phyloP scores from a whole-genome alignment of 306 rosid species.

The Vicia villosa region DNA sequence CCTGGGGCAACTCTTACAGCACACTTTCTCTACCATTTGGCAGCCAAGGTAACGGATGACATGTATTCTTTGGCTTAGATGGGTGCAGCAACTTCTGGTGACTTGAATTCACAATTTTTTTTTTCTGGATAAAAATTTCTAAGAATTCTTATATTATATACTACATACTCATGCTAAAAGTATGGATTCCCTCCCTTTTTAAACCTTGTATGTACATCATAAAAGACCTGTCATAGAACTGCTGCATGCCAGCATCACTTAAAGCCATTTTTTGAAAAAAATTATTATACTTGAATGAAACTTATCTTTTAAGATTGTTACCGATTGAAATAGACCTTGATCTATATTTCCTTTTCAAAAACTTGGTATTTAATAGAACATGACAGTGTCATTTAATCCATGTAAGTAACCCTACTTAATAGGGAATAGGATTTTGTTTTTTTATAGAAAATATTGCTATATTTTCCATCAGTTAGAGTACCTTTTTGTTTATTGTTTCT shows the following conservation, averaged over 20 bases:
- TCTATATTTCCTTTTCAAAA: slow-evolving; percentile 10
- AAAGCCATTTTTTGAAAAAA: neutral
- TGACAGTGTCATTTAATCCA: neutral
- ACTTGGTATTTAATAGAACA: neutral
- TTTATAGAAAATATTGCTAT: slow-evolving; percentile 22
- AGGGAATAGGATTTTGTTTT: slow-evolving; percentile 5
- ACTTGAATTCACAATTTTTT: slow-evolving; percentile 10
- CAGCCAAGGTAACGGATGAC: slow-evolving; percentile 69
- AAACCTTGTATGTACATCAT: slow-evolving; percentile 31
- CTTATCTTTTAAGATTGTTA: neutral
- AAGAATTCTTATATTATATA: slow-evolving; percentile 14
- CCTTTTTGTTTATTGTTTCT: slow-evolving; percentile 34
- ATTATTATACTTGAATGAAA: slow-evolving; percentile 14
- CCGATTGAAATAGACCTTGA: slow-evolving; percentile 14
- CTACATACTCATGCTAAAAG: slow-evolving; percentile 6
- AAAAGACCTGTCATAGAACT: slow-evolving; percentile 9
- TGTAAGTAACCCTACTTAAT: slow-evolving; percentile 5
- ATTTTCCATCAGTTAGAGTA: slow-evolving; percentile 12
- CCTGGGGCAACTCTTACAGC: slow-evolving; percentile 90
- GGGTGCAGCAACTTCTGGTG: slow-evolving; percentile 10
- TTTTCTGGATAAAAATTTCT: neutral
- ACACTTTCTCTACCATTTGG: slow-evolving; percentile 87
- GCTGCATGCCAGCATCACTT: slow-evolving; percentile 15
- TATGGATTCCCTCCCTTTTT: slow-evolving; percentile 1
- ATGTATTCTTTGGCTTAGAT: slow-evolving; percentile 34